A percentile compares a stretch with the other conserved stretches of the same genome.
Conservation (phyloP, 345 rosid species). For the Salix viminalis region DNA sequence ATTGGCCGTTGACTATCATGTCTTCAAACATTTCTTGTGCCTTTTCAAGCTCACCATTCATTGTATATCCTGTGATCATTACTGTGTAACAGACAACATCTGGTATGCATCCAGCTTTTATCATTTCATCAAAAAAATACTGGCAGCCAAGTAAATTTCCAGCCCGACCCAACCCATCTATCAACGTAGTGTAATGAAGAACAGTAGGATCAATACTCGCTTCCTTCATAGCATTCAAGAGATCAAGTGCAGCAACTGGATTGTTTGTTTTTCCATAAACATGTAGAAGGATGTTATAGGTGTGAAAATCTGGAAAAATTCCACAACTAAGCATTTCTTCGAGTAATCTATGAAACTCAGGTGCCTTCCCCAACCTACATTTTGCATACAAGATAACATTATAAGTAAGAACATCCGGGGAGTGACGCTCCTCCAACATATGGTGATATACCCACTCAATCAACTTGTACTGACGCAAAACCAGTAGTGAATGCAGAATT, state of each 20-base stretch:
- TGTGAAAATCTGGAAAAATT: slow-evolving; percentile 67
- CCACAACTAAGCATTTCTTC: slow-evolving; percentile 71
- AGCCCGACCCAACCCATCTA: slow-evolving; percentile 83
- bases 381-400: slow-evolving; percentile 69
- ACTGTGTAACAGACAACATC: slow-evolving; percentile 87
- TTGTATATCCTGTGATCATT: slow-evolving; percentile 70
- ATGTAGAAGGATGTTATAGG: slow-evolving; percentile 75
- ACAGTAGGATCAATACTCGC: slow-evolving; percentile 55
- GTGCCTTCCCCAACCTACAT: slow-evolving; percentile 65
- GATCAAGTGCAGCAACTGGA: slow-evolving; percentile 70
- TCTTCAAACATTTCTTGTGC: slow-evolving; percentile 60
- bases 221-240: slow-evolving; percentile 79
- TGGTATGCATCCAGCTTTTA: slow-evolving; percentile 53
- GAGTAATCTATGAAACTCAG: slow-evolving; percentile 57
- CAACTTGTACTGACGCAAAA: slow-evolving; percentile 56
- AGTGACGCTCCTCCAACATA: slow-evolving; percentile 59
- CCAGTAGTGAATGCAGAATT: slow-evolving; percentile 53
- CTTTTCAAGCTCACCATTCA: slow-evolving; percentile 60
- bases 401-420: slow-evolving; percentile 63
- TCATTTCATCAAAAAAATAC: slow-evolving; percentile 72
- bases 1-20: slow-evolving; percentile 57
- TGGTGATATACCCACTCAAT: slow-evolving; percentile 85
- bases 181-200: slow-evolving; percentile 81
- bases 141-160: slow-evolving; percentile 81
- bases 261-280: slow-evolving; percentile 78